Base-by-base conservation (phyloP, 176 grass and related monocot genomes). In the Avena sativa region DNA sequence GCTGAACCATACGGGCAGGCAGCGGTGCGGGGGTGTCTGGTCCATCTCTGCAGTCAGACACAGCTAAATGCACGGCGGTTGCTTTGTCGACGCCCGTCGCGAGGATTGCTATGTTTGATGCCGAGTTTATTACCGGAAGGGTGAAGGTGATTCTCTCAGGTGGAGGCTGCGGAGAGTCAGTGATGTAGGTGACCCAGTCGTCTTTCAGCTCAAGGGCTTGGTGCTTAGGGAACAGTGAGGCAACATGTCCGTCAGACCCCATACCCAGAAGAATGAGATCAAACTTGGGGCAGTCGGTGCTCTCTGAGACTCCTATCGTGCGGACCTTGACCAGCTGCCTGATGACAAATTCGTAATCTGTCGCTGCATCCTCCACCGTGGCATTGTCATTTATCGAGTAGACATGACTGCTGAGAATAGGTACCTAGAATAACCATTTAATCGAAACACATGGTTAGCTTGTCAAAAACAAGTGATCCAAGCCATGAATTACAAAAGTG, bases 71-170 rank as follows among this genome's bases (percentile, higher is more conserved):
- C 66, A 92, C 66, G 0, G 85, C 89, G 16, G 59, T 76, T 6
- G 87, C 83, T 70, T 90, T 97, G 78, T 95, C 89, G 4, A 82
- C 85, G 2, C 93, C 95, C 0, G 89, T 87, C 71, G 80, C 87
- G 16, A 97, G 72, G 57, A 97, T 88, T 26, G 71, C 93, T 25
- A 97, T 89, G 77, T 95, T 97, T 8, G 93, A 95, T 20, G 93
- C 95, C 2, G 93, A 97, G 91, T 97, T 97, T 83, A 97, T 97
- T 3, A 97, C 95, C 1, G 91, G 91, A 36, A 97, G 87, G 13
- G 95, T 97, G 83, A 97, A 95, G 83, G 95, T 97, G 83, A 97
- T 97, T 76, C 95, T 88, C 85, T 97, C 93, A 1, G 95, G 95
- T 32, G 95, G 95, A 26, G 91, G 85, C 77, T 50, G 81, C 4